phyloP scores from a whole-genome alignment of 345 rosid species.

The Populus simonii region DNA sequence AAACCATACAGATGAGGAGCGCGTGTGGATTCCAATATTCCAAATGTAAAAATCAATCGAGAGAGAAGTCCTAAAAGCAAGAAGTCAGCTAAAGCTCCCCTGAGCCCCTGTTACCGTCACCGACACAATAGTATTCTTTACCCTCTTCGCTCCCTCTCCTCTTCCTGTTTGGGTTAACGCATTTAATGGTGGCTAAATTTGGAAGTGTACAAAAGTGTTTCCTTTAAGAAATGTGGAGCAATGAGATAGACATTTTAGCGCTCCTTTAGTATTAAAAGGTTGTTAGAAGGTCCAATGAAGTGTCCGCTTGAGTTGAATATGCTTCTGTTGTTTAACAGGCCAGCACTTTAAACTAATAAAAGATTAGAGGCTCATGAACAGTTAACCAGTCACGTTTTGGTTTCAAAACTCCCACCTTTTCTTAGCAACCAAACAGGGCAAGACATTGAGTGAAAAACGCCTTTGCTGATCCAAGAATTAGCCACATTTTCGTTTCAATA shows the following conservation, averaged over 20 bases:
- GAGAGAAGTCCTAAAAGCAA: not conserved
- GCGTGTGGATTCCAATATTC: not conserved
- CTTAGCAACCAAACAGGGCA: not conserved
- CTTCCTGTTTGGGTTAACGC: not conserved
- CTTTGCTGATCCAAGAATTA: not conserved
- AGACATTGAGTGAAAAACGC: not conserved
- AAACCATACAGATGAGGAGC: not conserved
- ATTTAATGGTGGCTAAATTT: no score
- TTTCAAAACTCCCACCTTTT: constrained; percentile 7
- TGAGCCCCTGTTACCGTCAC: not conserved
- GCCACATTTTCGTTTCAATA: not conserved
- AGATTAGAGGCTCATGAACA: not conserved
- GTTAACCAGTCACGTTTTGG: not conserved
- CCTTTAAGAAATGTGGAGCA: no score
- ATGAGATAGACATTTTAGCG: no score
- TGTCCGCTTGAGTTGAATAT: not conserved
- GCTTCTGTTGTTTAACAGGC: not conserved
- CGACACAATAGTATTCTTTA: constrained; percentile 7
- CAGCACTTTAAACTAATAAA: not conserved
- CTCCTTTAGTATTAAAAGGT: no score
- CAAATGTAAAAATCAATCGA: not conserved
- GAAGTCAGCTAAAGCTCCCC: not conserved
- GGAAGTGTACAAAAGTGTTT: no score
- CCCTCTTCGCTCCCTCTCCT: not conserved
- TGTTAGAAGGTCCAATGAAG: no score